Conservation (phyloP, 176 grass and related monocot genomes). For the Themeda triandra region DNA sequence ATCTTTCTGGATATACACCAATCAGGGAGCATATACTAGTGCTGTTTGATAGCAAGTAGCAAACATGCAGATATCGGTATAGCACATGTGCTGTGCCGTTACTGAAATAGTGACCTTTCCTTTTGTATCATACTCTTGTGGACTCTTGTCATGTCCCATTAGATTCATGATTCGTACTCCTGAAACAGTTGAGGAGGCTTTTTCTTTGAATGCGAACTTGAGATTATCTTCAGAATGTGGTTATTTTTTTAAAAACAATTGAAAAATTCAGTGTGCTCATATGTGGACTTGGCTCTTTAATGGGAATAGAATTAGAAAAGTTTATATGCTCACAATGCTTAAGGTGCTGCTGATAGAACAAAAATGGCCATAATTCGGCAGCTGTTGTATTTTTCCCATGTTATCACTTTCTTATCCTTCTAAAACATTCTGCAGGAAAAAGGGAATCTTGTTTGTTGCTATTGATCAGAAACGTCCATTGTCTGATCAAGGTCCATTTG, state of each 20-base stretch:
- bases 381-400: neutral
- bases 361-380: neutral
- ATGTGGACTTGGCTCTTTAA: neutral
- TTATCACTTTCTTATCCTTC: slow-evolving; percentile 22
- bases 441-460: slow-evolving; percentile 88
- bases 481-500: slow-evolving; percentile 95
- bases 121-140: neutral
- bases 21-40: neutral
- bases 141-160: neutral
- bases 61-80: slow-evolving; percentile 3
- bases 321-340: neutral
- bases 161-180: neutral
- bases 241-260: neutral
- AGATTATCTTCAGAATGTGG: neutral
- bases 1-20: neutral
- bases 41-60: neutral
- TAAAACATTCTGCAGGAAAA: slow-evolving; percentile 63
- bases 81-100: neutral
- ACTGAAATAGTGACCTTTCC: slow-evolving; percentile 1
- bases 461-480: slow-evolving; percentile 73
- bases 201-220: neutral
- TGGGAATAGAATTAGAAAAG: neutral
- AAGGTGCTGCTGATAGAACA: neutral
- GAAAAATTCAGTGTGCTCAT: neutral
- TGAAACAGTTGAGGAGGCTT: neutral